phyloP scores from a whole-genome alignment of 331 rosid species.

The Acacia pycnantha region DNA sequence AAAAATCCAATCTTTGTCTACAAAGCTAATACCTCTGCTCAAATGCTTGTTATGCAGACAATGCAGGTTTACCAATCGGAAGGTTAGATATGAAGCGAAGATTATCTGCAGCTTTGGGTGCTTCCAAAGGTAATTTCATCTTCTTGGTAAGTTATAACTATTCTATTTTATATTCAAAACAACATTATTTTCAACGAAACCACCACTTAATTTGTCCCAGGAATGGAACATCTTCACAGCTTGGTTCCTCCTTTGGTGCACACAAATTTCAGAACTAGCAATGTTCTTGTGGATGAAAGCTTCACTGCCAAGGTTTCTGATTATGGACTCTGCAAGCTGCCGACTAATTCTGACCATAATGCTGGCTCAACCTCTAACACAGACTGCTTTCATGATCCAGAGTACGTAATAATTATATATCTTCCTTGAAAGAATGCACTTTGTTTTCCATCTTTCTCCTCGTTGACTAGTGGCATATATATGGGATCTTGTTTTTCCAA shows the following conservation, averaged over 20 bases:
- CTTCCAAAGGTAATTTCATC: constrained; percentile 58
- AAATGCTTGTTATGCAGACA: constrained; percentile 45
- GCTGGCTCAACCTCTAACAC: constrained; percentile 54
- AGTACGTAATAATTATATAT: constrained; percentile 44
- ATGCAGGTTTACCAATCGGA: constrained; percentile 66
- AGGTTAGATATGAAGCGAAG: constrained; percentile 54
- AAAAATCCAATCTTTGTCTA: neutral
- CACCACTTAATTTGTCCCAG: constrained; percentile 36
- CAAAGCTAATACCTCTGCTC: constrained; percentile 4
- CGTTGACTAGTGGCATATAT: neutral
- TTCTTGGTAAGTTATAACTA: neutral
- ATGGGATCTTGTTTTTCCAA: neutral
- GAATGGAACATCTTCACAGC: constrained; percentile 62
- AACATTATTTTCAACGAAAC: neutral
- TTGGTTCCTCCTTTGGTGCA: constrained; percentile 70
- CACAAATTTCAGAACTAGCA: constrained; percentile 62
- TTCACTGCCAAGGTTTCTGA: constrained; percentile 64
- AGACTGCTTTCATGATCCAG: constrained; percentile 67
- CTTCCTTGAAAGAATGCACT: neutral
- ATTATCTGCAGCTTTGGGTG: constrained; percentile 62
- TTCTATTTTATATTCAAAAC: neutral
- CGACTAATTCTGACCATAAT: constrained; percentile 27
- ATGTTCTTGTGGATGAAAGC: constrained; percentile 63
- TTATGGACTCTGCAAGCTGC: constrained; percentile 57
- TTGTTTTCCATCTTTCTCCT: constrained; percentile 5